Evolutionary conservation across 2,329 filamentous ascomycete species (phyloP).

Genomic region (Mycosphaerella arachidis): DNA sequence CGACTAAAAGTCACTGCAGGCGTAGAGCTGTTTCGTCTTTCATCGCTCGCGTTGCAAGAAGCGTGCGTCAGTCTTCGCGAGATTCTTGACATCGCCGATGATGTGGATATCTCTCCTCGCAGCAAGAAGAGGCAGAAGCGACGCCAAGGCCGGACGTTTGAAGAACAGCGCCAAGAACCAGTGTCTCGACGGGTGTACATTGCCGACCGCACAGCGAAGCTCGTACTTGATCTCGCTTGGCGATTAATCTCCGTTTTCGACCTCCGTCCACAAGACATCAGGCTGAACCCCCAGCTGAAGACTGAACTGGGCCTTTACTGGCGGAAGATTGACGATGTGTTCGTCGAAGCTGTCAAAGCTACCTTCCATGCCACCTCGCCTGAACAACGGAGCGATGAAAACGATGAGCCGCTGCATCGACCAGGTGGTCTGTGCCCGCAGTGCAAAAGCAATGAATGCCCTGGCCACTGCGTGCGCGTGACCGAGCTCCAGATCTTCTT

Average conservation of each 20-base stretch:
- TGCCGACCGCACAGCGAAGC: constrained; percentile 16
- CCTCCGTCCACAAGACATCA: constrained; percentile 9
- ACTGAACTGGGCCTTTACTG: constrained; percentile 3
- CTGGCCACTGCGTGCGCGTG: constrained; percentile 3
- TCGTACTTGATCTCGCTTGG: constrained; percentile 17
- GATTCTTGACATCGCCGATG: not conserved
- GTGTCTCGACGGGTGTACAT: not conserved
- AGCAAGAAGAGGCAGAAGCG: not conserved
- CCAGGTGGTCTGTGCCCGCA: not conserved
- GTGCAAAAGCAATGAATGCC: constrained; percentile 1
- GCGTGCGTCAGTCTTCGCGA: not conserved
- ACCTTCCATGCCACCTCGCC: not conserved
- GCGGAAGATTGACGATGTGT: constrained; percentile 15
- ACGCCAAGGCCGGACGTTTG: not conserved
- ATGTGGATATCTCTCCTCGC: not conserved
- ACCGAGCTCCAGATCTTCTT: not conserved
- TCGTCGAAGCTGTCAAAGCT: constrained; percentile 12
- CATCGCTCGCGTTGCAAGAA: constrained; percentile 1
- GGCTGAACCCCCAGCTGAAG: not conserved
- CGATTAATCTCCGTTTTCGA: constrained; percentile 18
- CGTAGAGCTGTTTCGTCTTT: not conserved
- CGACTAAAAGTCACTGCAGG: not conserved
- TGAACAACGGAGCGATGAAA: not conserved
- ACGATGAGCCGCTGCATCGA: not conserved
- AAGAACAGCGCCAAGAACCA: not conserved